Evolutionary conservation across 2,329 filamentous ascomycete genomes (phyloP), one percentile per base, ranked within the genome.

Genomic region (Aspergillus hortae): DNA sequence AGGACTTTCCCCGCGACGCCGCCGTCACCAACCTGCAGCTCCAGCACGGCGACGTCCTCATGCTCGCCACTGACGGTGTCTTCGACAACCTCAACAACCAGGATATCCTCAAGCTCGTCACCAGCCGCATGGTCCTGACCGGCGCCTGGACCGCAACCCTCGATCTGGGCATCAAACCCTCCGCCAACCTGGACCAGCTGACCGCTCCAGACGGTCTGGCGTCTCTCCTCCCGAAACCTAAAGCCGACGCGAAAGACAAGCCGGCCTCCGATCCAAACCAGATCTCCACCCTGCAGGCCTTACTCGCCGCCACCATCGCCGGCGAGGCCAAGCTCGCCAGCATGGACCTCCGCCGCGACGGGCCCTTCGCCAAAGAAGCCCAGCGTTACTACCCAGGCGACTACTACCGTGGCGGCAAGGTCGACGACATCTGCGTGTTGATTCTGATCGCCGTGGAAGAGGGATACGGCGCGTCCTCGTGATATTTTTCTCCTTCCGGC

Each of bases 41-140:
- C 50, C 86, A 88, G 58, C 91, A 97, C 69, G 94, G 94, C 17
- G 94, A 99, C 67, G 87, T 99, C 1, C 77, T 97, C n/a, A 75
- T 99, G 15, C 88, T 99, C 60, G 94, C 91, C 1, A 96, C 91
- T 0, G 94, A 99, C 70, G 94, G 94, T 4, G 88, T 97, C 4
- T 94, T 94, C 82, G 94, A 99, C 70, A 99, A 99, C 63, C 79
- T 99, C 30, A 94, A 90, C 65, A 88, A 91, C 63, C 89, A 95
- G 65, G 91, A 99, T 60, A 87, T 95, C 27, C 80, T 99, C 11
- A 83, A 85, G 54, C 84, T 95, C 48, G 85, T 92, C 23, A 92
- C 87, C 59, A 79, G 81, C 45, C 78, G 85, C 25, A 95, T 99
- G 90, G 78, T 85, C 32, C 76, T 80, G 12, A 77, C 79, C 4